Base-by-base conservation (phyloP, 176 grass and related monocot species). In the Luzula sylvatica region DNA sequence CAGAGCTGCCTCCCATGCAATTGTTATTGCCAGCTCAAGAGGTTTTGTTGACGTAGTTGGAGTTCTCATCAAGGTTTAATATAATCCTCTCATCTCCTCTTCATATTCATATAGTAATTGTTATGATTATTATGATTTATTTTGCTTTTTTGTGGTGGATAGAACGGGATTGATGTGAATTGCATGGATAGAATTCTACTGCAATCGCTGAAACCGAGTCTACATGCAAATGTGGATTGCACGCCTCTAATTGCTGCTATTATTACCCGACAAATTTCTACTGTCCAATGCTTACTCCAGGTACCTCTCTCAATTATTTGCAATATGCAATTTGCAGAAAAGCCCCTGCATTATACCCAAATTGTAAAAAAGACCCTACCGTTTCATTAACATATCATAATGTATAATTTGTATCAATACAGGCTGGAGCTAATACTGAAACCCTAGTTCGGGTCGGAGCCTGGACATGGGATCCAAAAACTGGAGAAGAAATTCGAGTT, bases 151-250 rank as follows among this genome's bases (percentile, higher is more conserved):
- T 25, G n/a, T n/a, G n/a, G 28, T 25, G 12, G 5, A 26, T 53
- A 84, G 81, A 74, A 71, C 70, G 81, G 81, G 29, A 18, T 74
- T 28, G 59, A 75, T 48, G 66, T 70, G 29, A 84, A 78, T 66
- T 78, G 69, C 52, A 78, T 35, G 69, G 69, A 55, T 32, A 74
- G 81, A 61, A 57, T 78, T 30, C 74, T 78, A 20, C 54, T 84
- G 64, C 70, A 38, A 56, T 84, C 81, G 9, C 26, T 74, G 65
- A 78, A 74, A 72, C 81, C 81, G 20, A 40, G 21, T n/a, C 69
- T 84, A 20, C 65, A 84, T 75, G 75, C 64, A 50, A 84, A 75
- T 52, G 70, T 78, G 29, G 59, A 78, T 61, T 84, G 75, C 75
- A 74, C 81, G 26, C 75, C 75, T 15, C 52, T 84, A 4, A 53